Conservation (phyloP, 2,329 filamentous ascomycete species). For the Lasiodiplodia citricola region DNA sequence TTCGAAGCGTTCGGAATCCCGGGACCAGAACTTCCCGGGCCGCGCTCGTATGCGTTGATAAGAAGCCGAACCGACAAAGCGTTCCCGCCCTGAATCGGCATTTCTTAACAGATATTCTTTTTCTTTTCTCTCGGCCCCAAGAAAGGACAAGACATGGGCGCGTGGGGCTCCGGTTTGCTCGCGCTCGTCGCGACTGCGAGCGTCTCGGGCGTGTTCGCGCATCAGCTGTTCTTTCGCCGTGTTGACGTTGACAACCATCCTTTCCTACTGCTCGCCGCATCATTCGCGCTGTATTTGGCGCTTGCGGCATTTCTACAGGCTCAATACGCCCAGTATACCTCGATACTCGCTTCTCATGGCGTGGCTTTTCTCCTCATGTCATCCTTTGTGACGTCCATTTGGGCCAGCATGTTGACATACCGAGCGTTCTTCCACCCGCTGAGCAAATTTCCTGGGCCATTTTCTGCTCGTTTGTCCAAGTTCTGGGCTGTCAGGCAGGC, state of each 20-base stretch:
- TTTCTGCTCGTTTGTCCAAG: constrained; percentile 36
- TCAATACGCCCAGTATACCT: neutral
- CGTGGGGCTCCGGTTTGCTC: constrained; percentile 2
- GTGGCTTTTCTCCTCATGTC: constrained; percentile 1
- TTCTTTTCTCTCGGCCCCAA: neutral
- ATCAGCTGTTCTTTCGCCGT: constrained; percentile 7
- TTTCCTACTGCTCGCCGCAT: neutral
- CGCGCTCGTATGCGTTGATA: neutral
- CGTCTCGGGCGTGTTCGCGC: constrained; percentile 1
- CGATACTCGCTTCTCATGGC: neutral
- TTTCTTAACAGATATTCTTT: neutral
- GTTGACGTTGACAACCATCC: neutral
- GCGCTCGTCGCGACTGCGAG: neutral
- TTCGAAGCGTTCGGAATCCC: neutral
- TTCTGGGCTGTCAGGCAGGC: constrained; percentile 3
- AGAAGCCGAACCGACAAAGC: neutral
- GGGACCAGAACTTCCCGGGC: neutral
- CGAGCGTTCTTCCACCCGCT: constrained; percentile 42
- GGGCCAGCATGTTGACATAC: constrained; percentile 6
- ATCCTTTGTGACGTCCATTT: neutral
- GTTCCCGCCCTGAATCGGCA: neutral
- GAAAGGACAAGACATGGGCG: neutral
- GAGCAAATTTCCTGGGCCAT: constrained; percentile 44
- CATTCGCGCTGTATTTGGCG: neutral
- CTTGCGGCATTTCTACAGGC: neutral